Evolutionary conservation across 345 rosid genomes (phyloP), one percentile per base, ranked within the genome.

Genomic region (Euphorbia pulcherrima): DNA sequence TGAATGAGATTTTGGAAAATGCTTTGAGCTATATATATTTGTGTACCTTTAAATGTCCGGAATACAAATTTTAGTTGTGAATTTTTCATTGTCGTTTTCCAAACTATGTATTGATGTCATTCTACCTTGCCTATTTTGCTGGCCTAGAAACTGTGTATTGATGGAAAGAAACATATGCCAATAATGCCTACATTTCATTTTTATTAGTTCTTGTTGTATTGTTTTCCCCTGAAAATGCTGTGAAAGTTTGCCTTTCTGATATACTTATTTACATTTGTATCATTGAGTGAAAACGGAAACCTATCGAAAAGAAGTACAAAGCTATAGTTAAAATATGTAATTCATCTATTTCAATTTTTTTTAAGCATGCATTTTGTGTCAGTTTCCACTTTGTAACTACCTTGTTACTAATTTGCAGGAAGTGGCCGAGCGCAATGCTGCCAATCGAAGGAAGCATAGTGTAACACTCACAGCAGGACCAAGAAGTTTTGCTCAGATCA

Each of bases 391-490:
- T n/a, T n/a, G n/a, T 73, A 52, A 72, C 75, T 77, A 64, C 77
- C 60, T 57, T 82, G 80, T 18, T 73, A 71, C 79, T 74, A 80
- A 80, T 72, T 53, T 62, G 79, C 86, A 94, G 97, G 90, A n/a
- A n/a, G n/a, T n/a, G n/a, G n/a, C n/a, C n/a, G n/a, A n/a, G n/a
- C n/a, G n/a, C n/a, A n/a, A n/a, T n/a, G n/a, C n/a, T n/a, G n/a
- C n/a, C n/a, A n/a, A n/a, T n/a, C n/a, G n/a, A n/a, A n/a, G n/a
- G n/a, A n/a, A n/a, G n/a, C n/a, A n/a, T n/a, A n/a, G n/a, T n/a
- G n/a, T n/a, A n/a, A n/a, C n/a, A n/a, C n/a, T n/a, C n/a, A n/a
- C n/a, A n/a, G n/a, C n/a, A n/a, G n/a, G n/a, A n/a, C n/a, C n/a
- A n/a, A n/a, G n/a, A n/a, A n/a, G n/a, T n/a, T n/a, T n/a, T n/a